Evolutionary conservation across 2,329 filamentous ascomycete species (phyloP), one percentile per base, ranked within the genome.

Genomic region (Nemania diffusa): DNA sequence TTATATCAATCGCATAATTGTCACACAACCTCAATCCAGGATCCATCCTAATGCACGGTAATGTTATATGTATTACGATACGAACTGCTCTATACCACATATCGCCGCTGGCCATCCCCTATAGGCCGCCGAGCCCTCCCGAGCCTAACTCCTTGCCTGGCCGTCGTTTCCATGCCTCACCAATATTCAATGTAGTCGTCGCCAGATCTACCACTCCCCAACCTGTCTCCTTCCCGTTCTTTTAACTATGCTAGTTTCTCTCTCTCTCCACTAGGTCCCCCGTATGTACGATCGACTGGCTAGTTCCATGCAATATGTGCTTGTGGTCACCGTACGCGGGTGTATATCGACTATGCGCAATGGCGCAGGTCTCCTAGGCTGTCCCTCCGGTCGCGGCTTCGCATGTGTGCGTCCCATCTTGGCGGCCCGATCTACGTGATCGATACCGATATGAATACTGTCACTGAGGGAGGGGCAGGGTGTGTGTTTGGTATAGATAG

Each of bases 171-270:
- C n/a, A 22, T 22, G 42, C 42, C 17, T 24, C 7, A 8, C 42
- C 42, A 5, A 20, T 60, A 56, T 55, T 61, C 51, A 42, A 51
- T 56, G 50, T 15, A 51, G 37, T 42, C n/a, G 57, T 48, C 32
- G 22, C 34, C 37, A 26, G 17, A 15, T 51, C 37, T 50, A 15
- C 20, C 9, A 24, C 29, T 48, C 42, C 42, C n/a, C 20, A 2
- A 48, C 29, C 29, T 20, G 29, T n/a, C n/a, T n/a, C n/a, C 22
- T 3, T 17, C 5, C 3, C 20, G 4, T 34, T 27, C 26, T 26
- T 22, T 58, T 34, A 20, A 26, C 20, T 9, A 50, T 58, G 20
- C 6, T 22, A 32, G 42, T 7, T 48, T 58, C 24, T 20, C 40
- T 44, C 6, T 48, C 27, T 13, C 15, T 44, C 24, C n/a, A 22